These are phyloP conservation scores for Uromyces viciae-fabae DNA, from an alignment of 1,284 basidiomycete genomes.

Conservation along the genomic window DNA sequence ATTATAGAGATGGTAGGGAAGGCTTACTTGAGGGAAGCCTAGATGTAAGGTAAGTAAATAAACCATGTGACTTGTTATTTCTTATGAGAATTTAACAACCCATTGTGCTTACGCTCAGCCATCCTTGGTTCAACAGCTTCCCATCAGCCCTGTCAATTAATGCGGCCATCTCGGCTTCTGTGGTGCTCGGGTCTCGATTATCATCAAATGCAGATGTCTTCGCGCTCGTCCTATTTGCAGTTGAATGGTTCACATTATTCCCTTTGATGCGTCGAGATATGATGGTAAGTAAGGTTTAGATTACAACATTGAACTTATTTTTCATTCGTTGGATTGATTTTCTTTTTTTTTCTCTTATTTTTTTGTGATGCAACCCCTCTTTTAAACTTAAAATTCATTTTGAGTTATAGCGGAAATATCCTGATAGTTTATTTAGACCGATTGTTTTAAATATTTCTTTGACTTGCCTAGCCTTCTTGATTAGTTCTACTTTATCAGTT, in stretches of 20 bases:
- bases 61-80: constrained; percentile 28
- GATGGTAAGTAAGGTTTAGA: constrained; percentile 65
- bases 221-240: constrained; percentile 78
- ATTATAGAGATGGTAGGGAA: constrained; percentile 61
- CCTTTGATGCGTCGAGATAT: constrained; percentile 74
- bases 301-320: no score
- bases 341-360: constrained; percentile 31
- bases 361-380: neutral
- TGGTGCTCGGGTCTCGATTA: constrained; percentile 87
- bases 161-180: constrained; percentile 85
- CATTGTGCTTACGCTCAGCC: constrained; percentile 47
- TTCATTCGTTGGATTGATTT: no score
- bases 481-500: constrained; percentile 60
- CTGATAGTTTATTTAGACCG: constrained; percentile 15
- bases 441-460: constrained; percentile 54
- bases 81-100: neutral
- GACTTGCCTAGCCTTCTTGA: constrained; percentile 61
- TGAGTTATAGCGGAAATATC: constrained; percentile 27
- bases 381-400: neutral
- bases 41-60: constrained; percentile 46
- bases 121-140: constrained; percentile 60
- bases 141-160: constrained; percentile 89
- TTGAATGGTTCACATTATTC: constrained; percentile 78
- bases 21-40: constrained; percentile 47
- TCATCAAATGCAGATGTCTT: constrained; percentile 80